Evolutionary conservation across 768 basidiomycete species (phyloP).

Genomic region (Lactifluus rugatus): DNA sequence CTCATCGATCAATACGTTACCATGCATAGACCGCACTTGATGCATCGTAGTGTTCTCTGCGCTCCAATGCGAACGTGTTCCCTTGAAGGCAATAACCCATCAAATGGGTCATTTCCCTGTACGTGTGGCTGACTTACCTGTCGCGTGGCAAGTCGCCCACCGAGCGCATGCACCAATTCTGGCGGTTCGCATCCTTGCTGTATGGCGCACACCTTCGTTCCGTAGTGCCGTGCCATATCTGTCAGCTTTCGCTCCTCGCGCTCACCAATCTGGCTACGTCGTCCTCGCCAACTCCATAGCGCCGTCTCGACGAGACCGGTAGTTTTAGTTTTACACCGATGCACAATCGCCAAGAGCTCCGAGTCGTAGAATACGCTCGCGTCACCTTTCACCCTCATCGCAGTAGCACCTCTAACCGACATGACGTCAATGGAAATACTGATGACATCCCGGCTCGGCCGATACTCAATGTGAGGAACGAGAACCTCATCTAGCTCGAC

Average conservation of each 20-base stretch:
- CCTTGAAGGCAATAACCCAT: constrained; percentile 33
- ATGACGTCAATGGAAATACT: constrained; percentile 72
- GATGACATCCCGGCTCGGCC: constrained; percentile 29
- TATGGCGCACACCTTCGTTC: constrained; percentile 38
- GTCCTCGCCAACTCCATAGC: constrained; percentile 74
- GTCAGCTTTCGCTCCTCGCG: constrained; percentile 56
- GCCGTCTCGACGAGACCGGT: constrained; percentile 57
- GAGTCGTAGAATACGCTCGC: constrained; percentile 59
- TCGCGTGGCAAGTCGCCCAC: constrained; percentile 61
- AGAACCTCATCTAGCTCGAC: constrained; percentile 43
- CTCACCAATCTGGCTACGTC: constrained; percentile 41
- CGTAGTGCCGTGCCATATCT: constrained; percentile 66
- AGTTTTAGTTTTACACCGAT: constrained; percentile 56
- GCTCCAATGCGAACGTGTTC: constrained; percentile 64
- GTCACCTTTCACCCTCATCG: constrained; percentile 37
- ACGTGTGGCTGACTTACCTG: constrained; percentile 40
- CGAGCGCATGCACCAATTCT: constrained; percentile 53
- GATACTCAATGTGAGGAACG: constrained; percentile 22
- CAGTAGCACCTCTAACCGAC: constrained; percentile 42
- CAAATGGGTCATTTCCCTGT: not conserved
- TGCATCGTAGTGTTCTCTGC: constrained; percentile 80
- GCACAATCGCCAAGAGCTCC: constrained; percentile 59
- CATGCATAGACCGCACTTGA: constrained; percentile 43
- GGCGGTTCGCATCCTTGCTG: constrained; percentile 55
- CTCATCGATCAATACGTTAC: constrained; percentile 57